phyloP scores from a whole-genome alignment of 2,329 filamentous ascomycete genomes.

The Stagonosporopsis cucurbitacearum region DNA sequence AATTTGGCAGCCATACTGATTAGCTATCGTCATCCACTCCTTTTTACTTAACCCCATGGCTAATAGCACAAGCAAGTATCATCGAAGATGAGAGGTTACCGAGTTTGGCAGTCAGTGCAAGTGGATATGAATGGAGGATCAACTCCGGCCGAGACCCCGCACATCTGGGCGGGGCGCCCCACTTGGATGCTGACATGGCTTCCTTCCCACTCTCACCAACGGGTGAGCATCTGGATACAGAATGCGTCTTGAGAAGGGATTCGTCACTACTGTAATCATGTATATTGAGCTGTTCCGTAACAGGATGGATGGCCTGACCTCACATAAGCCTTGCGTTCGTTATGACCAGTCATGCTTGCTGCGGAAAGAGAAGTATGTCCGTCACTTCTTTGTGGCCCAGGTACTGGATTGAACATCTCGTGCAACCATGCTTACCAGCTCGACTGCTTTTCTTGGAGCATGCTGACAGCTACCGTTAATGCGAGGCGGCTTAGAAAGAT shows the following conservation, averaged over 20 bases:
- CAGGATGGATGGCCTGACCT: background rate
- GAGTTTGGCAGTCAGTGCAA: background rate
- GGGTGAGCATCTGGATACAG: too few relatives aligned
- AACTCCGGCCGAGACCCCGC: background rate
- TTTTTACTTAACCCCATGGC: background rate
- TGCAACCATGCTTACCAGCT: background rate
- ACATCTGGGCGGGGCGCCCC: background rate
- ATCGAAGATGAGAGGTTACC: background rate
- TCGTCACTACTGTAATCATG: background rate
- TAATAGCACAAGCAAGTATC: background rate
- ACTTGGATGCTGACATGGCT: background rate
- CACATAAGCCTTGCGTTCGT: slow-evolving; percentile 2
- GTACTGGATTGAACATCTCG: background rate
- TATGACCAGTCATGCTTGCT: background rate
- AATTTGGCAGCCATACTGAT: background rate
- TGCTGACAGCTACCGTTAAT: background rate
- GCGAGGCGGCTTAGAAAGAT: background rate
- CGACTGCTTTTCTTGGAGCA: background rate
- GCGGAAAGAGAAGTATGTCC: background rate
- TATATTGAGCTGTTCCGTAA: background rate
- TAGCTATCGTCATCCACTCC: background rate
- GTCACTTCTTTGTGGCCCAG: background rate
- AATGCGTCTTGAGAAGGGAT: background rate
- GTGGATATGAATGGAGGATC: background rate
- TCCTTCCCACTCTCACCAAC: background rate